phyloP scores from a whole-genome alignment of 257 asterid genomes.

The Phtheirospermum japonicum region DNA sequence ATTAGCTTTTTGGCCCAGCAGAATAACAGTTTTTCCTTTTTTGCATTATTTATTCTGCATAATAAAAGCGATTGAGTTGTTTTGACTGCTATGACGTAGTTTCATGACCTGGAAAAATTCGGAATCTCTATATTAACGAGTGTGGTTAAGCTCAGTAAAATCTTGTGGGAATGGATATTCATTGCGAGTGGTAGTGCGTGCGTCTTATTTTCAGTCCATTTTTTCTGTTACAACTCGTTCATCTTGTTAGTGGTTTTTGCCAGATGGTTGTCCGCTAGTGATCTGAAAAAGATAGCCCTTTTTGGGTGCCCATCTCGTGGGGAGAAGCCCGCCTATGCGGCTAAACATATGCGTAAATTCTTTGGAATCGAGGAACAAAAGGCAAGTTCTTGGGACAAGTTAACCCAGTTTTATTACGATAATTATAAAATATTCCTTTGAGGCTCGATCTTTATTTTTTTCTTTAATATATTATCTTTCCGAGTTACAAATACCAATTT shows the following conservation, averaged over 20 bases:
- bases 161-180: no score
- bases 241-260: conserved; percentile 28
- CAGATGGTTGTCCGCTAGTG: conserved; percentile 92
- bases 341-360: conserved; percentile 68
- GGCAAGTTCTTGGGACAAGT: conserved; percentile 37
- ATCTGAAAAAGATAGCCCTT: conserved; percentile 66
- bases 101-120: not conserved
- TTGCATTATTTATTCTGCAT: no score
- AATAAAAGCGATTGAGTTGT: not conserved
- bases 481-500: not conserved
- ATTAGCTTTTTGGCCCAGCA: no score
- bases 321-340: conserved; percentile 37
- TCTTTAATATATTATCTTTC: not conserved
- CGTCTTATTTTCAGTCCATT: not conserved
- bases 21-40: no score
- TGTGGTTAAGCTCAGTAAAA: not conserved
- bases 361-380: conserved; percentile 59
- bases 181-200: no score
- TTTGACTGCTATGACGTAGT: not conserved
- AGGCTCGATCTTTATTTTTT: not conserved
- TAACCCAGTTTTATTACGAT: not conserved
- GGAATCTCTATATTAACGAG: not conserved
- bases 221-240: conserved; percentile 9
- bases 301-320: conserved; percentile 82
- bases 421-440: not conserved